These are phyloP conservation scores for Rhododendron mucronatum DNA, from an alignment of 148 eudicot genomes.

Conservation along the genomic window DNA sequence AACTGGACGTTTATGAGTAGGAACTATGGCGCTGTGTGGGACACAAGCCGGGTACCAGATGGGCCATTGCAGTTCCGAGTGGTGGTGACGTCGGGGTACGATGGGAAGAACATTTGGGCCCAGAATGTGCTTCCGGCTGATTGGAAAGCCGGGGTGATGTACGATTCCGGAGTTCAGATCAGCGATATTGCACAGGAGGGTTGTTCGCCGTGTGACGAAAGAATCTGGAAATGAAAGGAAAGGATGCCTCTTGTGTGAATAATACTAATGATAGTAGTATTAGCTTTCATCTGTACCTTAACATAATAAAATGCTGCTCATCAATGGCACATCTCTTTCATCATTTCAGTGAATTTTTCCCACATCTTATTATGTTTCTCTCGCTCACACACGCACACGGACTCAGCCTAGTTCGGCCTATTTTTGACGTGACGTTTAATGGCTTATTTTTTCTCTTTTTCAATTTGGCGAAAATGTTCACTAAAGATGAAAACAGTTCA, in stretches of 20 bases:
- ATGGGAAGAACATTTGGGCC: constrained; percentile 61
- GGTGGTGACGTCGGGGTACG: constrained; percentile 58
- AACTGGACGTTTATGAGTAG: constrained; percentile 56
- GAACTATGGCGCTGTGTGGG: constrained; percentile 75
- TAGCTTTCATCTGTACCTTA: not conserved
- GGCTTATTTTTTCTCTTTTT: not conserved
- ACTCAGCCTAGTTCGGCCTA: not conserved
- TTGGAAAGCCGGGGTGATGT: constrained; percentile 35
- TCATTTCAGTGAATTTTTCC: not conserved
- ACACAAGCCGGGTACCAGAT: constrained; percentile 45
- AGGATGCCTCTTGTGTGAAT: constrained; percentile 13
- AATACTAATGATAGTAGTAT: not conserved
- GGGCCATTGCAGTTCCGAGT: constrained; percentile 68
- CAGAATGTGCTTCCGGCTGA: constrained; percentile 55
- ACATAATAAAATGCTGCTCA: not conserved
- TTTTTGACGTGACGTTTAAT: not conserved
- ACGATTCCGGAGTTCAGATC: constrained; percentile 42
- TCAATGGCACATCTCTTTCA: not conserved
- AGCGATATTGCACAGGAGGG: constrained; percentile 50
- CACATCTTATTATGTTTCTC: not conserved
- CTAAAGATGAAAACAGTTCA: not conserved
- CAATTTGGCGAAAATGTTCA: not conserved
- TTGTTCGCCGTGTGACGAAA: constrained; percentile 54
- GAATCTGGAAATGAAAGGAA: constrained; percentile 19
- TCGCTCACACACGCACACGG: not conserved